Base-by-base conservation (phyloP, 2,329 filamentous ascomycete species). In the Stachybotrys elegans region DNA sequence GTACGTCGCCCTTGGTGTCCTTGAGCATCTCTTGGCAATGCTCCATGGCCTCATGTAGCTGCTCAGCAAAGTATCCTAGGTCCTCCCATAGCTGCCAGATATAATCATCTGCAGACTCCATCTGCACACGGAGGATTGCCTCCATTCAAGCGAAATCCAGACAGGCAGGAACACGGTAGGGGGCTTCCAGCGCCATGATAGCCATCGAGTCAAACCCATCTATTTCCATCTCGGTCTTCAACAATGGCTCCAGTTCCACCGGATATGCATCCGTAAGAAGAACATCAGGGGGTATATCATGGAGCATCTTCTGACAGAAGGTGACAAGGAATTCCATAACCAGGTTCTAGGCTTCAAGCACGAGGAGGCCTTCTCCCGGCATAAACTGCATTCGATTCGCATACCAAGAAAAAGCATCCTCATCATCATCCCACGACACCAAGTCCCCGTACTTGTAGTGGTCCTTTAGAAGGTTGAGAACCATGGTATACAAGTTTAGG, bases 31-130 rank as follows among this genome's bases (percentile, higher is more conserved):
- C 69, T 8, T 58, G 55, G 1, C 68, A 60, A 51, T 81, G 78
- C 12, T 78, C 73, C 19, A 60, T 64, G 22, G 54, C 51, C 2
- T 76, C 71, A 8, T 54, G 48, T 2, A 79, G 35, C 1, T 58
- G 43, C 2, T 74, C 62, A 4, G 65, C 57, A 48, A 82, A 83
- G 57, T 81, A 82, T 1, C 59, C 59, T 0, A 79, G 78, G 52
- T 84, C 80, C 51, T 84, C 79, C 7, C 78, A 68, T 3, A 84
- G 59, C 0, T 67, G 52, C 69, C 70, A 77, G 0, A 81, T 35
- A 50, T 81, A 75, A 55, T 83, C 78, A 43, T 78, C 69, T 1
- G 69, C 68, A 4, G 65, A 64, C 0, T 62, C 53, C 1, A 51
- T 51, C 47, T 63, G 69, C 1, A 73, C 72, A 3, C 53, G 55